Evolutionary conservation across 805 yeast species (phyloP).

Genomic region (Teunomyces stri): DNA sequence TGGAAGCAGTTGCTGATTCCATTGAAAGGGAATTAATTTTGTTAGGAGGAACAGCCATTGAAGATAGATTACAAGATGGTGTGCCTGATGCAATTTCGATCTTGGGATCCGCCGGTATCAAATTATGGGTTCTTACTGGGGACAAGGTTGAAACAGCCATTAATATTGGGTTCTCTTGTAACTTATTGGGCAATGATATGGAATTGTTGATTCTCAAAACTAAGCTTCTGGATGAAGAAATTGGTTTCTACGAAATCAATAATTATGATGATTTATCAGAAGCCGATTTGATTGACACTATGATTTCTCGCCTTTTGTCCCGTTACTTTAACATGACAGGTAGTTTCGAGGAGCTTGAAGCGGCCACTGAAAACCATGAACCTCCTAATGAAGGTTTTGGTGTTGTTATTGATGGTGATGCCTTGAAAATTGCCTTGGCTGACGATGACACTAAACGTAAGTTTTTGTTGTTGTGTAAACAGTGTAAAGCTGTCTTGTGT

Average conservation of each 20-base stretch:
- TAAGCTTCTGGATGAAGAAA: slow-evolving; percentile 26
- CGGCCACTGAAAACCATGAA: slow-evolving; percentile 59
- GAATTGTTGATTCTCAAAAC: slow-evolving; percentile 57
- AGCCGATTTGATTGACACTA: slow-evolving; percentile 37
- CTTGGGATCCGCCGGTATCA: slow-evolving; percentile 69
- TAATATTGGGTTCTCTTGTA: slow-evolving; percentile 78
- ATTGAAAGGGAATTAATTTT: slow-evolving; percentile 58
- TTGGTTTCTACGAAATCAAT: slow-evolving; percentile 16
- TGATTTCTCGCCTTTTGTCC: slow-evolving; percentile 52
- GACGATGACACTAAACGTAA: slow-evolving; percentile 39
- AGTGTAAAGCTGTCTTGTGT: slow-evolving; percentile 75
- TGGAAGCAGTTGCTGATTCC: slow-evolving; percentile 73
- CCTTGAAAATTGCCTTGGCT: slow-evolving; percentile 47
- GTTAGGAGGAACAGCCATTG: slow-evolving; percentile 80
- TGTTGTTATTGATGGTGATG: slow-evolving; percentile 68
- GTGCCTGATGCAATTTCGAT: slow-evolving; percentile 72
- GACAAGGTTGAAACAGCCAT: slow-evolving; percentile 83
- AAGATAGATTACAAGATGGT: slow-evolving; percentile 74
- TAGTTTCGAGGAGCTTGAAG: slow-evolving; percentile 51
- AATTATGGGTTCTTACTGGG: slow-evolving; percentile 81
- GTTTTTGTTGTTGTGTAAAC: slow-evolving; percentile 69
- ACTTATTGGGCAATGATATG: slow-evolving; percentile 66
- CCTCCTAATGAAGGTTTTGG: slow-evolving; percentile 61
- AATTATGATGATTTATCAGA: slow-evolving; percentile 22
- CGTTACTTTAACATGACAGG: slow-evolving; percentile 61